phyloP scores from a whole-genome alignment of 148 eudicot species.

The Rhododendron mucronatum region DNA sequence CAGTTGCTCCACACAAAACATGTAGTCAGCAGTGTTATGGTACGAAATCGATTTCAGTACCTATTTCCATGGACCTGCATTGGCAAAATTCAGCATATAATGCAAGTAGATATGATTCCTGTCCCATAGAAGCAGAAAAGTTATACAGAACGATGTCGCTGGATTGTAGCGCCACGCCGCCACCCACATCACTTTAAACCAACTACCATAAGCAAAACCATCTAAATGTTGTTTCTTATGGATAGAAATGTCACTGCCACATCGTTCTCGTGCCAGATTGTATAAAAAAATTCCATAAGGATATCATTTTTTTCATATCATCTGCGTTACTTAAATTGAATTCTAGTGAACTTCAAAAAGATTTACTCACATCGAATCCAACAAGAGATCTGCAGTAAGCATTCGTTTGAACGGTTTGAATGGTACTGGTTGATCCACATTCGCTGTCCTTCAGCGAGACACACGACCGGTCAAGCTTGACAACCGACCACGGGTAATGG shows the following conservation, averaged over 20 bases:
- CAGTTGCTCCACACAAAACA: not conserved
- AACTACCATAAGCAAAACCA: not conserved
- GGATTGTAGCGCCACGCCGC: not conserved
- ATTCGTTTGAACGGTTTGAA: constrained; percentile 59
- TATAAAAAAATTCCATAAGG: not conserved
- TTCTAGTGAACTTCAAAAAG: not conserved
- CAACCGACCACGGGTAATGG: constrained; percentile 60
- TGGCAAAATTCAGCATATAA: not conserved
- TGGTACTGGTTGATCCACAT: constrained; percentile 79
- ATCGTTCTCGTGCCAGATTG: not conserved
- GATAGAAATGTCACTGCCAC: not conserved
- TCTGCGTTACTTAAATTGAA: not conserved
- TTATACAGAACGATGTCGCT: not conserved
- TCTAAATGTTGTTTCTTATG: not conserved
- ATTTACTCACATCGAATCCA: constrained; percentile 58
- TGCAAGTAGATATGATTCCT: not conserved
- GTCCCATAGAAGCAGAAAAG: not conserved
- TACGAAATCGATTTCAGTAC: constrained; percentile 9
- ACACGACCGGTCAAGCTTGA: constrained; percentile 66
- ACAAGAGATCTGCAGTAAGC: constrained; percentile 75
- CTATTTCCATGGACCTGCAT: constrained; percentile 33
- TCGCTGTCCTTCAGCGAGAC: constrained; percentile 78
- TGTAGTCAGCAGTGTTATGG: not conserved
- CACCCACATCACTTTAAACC: not conserved
- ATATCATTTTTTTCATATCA: not conserved